Evolutionary conservation across 164 flowering plant genomes (phyloP), one percentile per base, ranked within the genome.

Genomic region (Cinnamomum chago): DNA sequence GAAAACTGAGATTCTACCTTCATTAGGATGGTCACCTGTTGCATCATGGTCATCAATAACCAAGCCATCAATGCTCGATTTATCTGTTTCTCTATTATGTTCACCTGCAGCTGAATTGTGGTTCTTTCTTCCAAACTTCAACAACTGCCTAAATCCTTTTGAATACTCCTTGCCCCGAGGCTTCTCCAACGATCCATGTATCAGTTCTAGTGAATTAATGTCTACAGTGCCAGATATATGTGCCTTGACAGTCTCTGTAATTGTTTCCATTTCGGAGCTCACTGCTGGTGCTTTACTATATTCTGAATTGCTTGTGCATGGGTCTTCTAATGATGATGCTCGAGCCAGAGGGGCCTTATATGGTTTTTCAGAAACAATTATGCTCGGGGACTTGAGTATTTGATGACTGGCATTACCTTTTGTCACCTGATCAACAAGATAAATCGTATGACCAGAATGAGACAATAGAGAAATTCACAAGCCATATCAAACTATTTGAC

Each of bases 51-150:
- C 87, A 81, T 85, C 84, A 35, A 74, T 83, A 51, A 79, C 86
- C 65, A 82, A 77, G 73, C 81, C 79, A 81, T 79, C 83, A n/a
- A 55, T 67, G 78, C 84, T 86, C 67, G 67, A 67, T 71, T 83
- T 83, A 76, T 89, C 94, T 35, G 82, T 78, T 58, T 90, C 95
- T 47, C 71, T 68, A 72, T 50, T 79, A 62, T 25, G 86, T 33
- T 89, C 94, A 73, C 82, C 77, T 3, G 86, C 58, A 58, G 82
- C 74, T 58, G 90, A 85, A 71, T 80, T 76, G 76, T 82, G 79
- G 66, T 78, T 89, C 84, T 88, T 95, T 79, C 85, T 87, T 72
- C 97, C 99, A 82, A 95, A 89, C 84, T 87, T 93, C 85, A 95
- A 79, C 47, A 95, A 85, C 76, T 90, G 81, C 72, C 76, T 89